These are phyloP conservation scores for Huiozyma sinensis DNA, from an alignment of 805 yeast genomes.

Conservation along the genomic window DNA sequence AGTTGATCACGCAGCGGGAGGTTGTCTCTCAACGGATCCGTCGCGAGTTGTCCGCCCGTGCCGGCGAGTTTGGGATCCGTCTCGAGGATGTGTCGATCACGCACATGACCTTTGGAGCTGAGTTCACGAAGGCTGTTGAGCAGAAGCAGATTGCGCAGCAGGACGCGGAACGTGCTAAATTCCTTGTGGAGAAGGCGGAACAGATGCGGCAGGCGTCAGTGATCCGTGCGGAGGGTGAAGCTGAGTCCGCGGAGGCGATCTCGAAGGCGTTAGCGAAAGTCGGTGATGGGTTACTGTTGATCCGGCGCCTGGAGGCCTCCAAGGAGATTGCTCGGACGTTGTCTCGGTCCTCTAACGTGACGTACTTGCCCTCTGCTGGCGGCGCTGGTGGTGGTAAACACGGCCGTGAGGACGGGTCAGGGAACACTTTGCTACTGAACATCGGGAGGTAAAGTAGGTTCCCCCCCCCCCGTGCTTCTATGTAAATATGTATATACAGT, in stretches of 20 bases:
- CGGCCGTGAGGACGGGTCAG: constrained; percentile 26
- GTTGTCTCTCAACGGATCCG: constrained; percentile 82
- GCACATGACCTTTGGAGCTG: constrained; percentile 93
- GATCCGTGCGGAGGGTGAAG: constrained; percentile 98
- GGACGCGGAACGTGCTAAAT: constrained; percentile 95
- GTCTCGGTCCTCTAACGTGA: constrained; percentile 72
- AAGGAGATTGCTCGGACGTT: constrained; percentile 88
- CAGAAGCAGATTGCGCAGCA: constrained; percentile 99
- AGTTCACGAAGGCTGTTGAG: constrained; percentile 96
- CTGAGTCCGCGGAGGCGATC: constrained; percentile 93
- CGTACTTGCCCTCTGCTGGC: constrained; percentile 61
- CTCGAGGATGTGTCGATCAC: constrained; percentile 96
- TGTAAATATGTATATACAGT: too few species aligned
- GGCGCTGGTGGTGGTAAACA: constrained; percentile 27
- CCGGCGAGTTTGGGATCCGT: constrained; percentile 78
- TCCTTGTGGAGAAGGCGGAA: constrained; percentile 88
- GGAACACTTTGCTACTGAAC: constrained; percentile 52
- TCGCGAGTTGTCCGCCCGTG: constrained; percentile 73
- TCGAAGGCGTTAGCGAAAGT: constrained; percentile 87
- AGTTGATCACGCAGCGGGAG: constrained; percentile 94
- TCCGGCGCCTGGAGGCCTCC: constrained; percentile 92
- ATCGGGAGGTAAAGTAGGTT: constrained; percentile 48
- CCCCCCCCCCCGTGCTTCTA: too few species aligned
- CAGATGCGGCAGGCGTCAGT: constrained; percentile 93
- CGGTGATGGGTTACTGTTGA: constrained; percentile 89